Evolutionary conservation across 1,284 basidiomycete species (phyloP).

Genomic region (Ganoderma sinense): DNA sequence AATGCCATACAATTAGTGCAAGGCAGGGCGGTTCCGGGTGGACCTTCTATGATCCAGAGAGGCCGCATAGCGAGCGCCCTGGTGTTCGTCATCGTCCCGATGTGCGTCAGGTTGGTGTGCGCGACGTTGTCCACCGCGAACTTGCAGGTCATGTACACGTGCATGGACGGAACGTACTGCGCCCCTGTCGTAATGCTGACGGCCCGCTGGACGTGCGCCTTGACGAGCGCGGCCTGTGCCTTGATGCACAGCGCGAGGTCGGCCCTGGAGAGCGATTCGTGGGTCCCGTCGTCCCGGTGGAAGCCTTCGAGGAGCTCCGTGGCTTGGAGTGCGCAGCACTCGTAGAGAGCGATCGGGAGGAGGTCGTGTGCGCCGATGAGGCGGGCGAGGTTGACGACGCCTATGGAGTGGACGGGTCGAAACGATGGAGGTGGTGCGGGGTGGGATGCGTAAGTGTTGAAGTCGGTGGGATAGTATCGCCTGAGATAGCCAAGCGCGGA

Average conservation of each 20-base stretch:
- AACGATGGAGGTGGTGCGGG: background rate
- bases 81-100: background rate
- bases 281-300: slow-evolving; percentile 7
- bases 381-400: slow-evolving; percentile 22
- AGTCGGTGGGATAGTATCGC: background rate
- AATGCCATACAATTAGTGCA: background rate
- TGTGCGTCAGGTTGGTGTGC: background rate
- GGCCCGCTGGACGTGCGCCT: background rate
- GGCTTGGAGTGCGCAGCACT: slow-evolving; percentile 2
- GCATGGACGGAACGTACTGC: background rate
- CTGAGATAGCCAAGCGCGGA: background rate
- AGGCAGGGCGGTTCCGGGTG: background rate
- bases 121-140: background rate
- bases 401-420: slow-evolving; percentile 11
- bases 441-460: background rate
- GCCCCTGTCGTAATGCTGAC: background rate
- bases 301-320: slow-evolving; percentile 8
- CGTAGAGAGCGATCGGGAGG: slow-evolving; percentile 18
- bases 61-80: background rate
- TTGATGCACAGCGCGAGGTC: slow-evolving; percentile 9
- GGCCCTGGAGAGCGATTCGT: slow-evolving; percentile 6
- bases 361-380: slow-evolving; percentile 14
- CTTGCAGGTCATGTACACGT: background rate
- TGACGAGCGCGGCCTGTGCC: background rate
- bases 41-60: background rate